Evolutionary conservation across 169 alveolate genomes (phyloP).

Genomic region (Eimeria sp.): DNA sequence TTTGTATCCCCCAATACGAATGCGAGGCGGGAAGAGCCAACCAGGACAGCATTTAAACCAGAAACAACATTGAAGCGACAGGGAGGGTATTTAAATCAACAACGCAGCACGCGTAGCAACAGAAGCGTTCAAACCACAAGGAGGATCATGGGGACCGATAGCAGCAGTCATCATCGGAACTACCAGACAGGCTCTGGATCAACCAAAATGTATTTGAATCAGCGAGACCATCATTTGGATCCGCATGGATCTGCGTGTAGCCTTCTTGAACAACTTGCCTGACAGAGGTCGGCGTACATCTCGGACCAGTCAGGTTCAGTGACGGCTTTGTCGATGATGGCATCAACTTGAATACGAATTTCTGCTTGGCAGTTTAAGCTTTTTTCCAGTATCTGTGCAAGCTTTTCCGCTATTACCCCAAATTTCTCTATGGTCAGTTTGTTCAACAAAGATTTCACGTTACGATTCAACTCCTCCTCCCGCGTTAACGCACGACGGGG

Average conservation of each 20-base stretch:
- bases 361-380: conserved; percentile 28
- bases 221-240: no score
- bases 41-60: no score
- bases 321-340: conserved; percentile 90
- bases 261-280: background rate
- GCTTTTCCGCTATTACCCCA: conserved; percentile 93
- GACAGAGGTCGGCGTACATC: conserved; percentile 96
- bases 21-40: no score
- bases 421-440: conserved; percentile 95
- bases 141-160: no score
- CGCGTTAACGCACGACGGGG: conserved; percentile 70
- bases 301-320: conserved; percentile 96
- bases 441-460: conserved; percentile 91
- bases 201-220: no score
- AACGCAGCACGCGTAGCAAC: no score
- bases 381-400: conserved; percentile 91
- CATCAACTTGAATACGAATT: conserved; percentile 70
- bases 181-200: no score
- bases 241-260: background rate
- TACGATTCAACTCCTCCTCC: conserved; percentile 87
- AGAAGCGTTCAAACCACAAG: no score
- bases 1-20: no score
- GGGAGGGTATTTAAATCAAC: no score
- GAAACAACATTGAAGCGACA: no score
- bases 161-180: no score